These are phyloP conservation scores for Plectranthus barbatus DNA, from an alignment of 257 asterid species.

Conservation along the genomic window DNA sequence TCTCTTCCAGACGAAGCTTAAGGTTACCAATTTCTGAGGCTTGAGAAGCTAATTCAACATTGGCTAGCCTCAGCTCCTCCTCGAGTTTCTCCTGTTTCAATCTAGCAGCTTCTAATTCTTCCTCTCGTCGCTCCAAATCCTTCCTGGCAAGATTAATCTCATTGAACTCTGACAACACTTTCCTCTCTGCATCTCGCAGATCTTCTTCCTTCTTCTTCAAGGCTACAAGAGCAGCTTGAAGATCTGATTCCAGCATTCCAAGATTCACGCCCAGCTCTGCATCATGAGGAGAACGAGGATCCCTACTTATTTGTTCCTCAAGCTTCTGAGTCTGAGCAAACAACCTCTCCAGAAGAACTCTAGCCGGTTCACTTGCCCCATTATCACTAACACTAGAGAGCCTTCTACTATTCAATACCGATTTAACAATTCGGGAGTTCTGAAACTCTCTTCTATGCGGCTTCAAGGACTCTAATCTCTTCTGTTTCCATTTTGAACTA, in stretches of 20 bases:
- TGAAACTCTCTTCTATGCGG: slow-evolving; percentile 21
- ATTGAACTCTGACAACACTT: slow-evolving; percentile 36
- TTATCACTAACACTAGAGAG: slow-evolving; percentile 41
- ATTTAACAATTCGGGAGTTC: slow-evolving; percentile 31
- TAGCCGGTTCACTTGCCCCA: slow-evolving; percentile 60
- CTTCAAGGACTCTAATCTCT: slow-evolving; percentile 23
- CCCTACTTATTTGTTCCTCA: slow-evolving; percentile 65
- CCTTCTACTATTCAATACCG: slow-evolving; percentile 47
- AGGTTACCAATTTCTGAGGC: slow-evolving; percentile 53
- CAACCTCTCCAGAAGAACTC: slow-evolving; percentile 71
- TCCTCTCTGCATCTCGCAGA: slow-evolving; percentile 64
- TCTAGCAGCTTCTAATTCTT: slow-evolving; percentile 41
- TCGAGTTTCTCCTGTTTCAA: slow-evolving; percentile 54
- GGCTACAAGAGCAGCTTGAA: slow-evolving; percentile 51
- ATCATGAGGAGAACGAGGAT: slow-evolving; percentile 43
- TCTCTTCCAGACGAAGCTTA: slow-evolving; percentile 45
- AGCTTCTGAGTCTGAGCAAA: slow-evolving; percentile 74
- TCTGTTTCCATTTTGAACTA: slow-evolving; percentile 31
- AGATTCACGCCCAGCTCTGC: slow-evolving; percentile 49
- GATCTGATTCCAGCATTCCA: slow-evolving; percentile 53
- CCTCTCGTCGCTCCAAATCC: slow-evolving; percentile 50
- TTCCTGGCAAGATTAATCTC: slow-evolving; percentile 41
- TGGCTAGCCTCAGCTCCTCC: slow-evolving; percentile 57
- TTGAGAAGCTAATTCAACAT: slow-evolving; percentile 54
- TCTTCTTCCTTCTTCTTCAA: slow-evolving; percentile 80